Evolutionary conservation across 768 basidiomycete genomes (phyloP), one percentile per base, ranked within the genome.

Genomic region (Boletus subcaerulescens): DNA sequence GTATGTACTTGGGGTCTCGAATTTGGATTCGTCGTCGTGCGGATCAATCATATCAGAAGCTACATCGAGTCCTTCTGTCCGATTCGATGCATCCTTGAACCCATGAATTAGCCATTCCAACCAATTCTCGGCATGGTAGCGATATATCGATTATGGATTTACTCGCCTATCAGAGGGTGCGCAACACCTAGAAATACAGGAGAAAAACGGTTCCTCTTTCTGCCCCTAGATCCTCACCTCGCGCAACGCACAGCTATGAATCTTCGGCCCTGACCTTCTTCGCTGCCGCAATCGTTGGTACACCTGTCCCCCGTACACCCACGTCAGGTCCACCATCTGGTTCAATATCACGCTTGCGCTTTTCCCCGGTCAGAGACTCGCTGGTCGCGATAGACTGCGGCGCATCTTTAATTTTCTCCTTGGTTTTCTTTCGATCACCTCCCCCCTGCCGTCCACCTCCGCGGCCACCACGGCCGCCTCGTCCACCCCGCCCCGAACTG

Each of bases 301-400:
- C 85, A 32, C 72, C 76, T 9, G 73, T 77, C 1, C 89, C 89
- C 22, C 89, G 79, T 12, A 83, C 68, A 11, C 89, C 89, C 26
- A 78, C 76, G 60, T 86, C 81, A 3, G 84, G 82, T 0, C 86
- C 89, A 60, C 89, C 89, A 62, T 91, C 89, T 2, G 88, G 89
- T 64, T 91, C 89, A 0, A 88, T 76, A 1, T 79, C 84, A 38
- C 87, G 81, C 68, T 91, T 92, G 55, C 89, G 76, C 74, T 92
- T 92, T 59, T 87, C 87, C 29, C 87, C 88, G 2, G 74, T 68
- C 55, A 75, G 74, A 40, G 81, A 82, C 9, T 74, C 79, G 5
- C 66, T 74, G 12, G 61, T 63, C 3, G 63, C 56, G 18, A 66
- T 48, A 5, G 46, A 59, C 12, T 72, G 61, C 12, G 57, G 55